Conservation (phyloP, 2,329 filamentous ascomycete genomes). For the Diaporthe caulivora region DNA sequence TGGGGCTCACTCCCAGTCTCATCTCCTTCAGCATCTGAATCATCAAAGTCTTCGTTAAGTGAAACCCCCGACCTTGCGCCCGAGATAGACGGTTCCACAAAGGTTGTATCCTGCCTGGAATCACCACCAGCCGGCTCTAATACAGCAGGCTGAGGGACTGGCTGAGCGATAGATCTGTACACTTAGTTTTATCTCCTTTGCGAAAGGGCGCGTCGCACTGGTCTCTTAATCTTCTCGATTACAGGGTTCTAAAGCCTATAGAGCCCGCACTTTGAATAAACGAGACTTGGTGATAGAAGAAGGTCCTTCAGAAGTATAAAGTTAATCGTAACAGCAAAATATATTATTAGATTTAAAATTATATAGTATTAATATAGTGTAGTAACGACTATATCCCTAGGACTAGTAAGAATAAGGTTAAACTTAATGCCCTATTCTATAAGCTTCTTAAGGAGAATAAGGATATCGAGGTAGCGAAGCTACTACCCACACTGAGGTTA, state of each 20-base stretch:
- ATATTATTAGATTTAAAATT: neutral
- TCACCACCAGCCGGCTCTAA: too few species aligned
- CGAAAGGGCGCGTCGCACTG: too few species aligned
- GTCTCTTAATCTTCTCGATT: neutral
- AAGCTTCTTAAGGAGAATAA: neutral
- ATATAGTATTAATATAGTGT: neutral
- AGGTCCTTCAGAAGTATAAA: neutral
- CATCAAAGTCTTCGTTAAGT: too few species aligned
- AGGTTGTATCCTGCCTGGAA: too few species aligned
- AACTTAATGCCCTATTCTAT: neutral
- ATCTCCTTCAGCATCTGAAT: too few species aligned
- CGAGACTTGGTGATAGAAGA: neutral
- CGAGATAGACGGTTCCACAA: too few species aligned
- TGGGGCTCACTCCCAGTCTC: too few species aligned
- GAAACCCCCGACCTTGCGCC: too few species aligned
- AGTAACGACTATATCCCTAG: slow-evolving; percentile 1
- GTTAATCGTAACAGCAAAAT: slow-evolving; percentile 12
- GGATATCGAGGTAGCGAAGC: neutral
- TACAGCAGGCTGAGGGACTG: too few species aligned
- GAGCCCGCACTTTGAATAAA: neutral
- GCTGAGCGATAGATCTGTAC: too few species aligned
- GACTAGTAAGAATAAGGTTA: neutral
- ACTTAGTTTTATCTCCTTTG: too few species aligned
- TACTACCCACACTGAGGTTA: neutral
- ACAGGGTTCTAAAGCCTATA: neutral